Percentiles rank a stretch among this genome's conserved stretches.
phyloP scores from a whole-genome alignment of 129 eudicot species.

The Logfia minima region DNA sequence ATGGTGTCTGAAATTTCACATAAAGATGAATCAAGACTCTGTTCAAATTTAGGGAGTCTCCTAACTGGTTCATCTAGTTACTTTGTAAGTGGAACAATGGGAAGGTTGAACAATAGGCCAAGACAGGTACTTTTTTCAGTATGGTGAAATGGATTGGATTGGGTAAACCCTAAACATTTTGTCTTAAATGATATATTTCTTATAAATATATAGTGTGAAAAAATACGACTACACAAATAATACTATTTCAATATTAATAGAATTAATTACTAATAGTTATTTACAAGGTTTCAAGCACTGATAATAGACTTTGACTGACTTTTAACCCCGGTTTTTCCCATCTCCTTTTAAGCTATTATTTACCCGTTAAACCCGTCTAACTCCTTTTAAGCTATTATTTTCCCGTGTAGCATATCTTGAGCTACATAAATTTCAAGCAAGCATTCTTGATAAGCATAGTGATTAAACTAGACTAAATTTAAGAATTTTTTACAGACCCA shows the following conservation, averaged over 20 bases:
- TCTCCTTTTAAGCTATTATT: not conserved
- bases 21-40: conserved; percentile 3
- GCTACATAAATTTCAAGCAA: not conserved
- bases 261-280: no score
- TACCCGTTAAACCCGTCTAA: not conserved
- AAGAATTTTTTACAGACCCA: not conserved
- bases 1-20: conserved; percentile 52
- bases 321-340: not conserved
- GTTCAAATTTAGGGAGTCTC: not conserved
- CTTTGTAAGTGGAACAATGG: not conserved
- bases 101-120: not conserved
- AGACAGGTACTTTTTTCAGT: not conserved
- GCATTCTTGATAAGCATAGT: not conserved
- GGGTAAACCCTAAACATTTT: not conserved
- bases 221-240: not conserved
- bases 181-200: not conserved
- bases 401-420: not conserved
- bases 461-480: not conserved
- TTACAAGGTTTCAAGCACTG: not conserved
- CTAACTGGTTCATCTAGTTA: not conserved
- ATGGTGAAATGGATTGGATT: not conserved
- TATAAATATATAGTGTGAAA: no score
- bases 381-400: no score
- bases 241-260: no score
- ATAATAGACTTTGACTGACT: not conserved